These are phyloP conservation scores for Ascochyta pisi DNA, from an alignment of 2,329 filamentous ascomycete genomes.

Conservation along the genomic window DNA sequence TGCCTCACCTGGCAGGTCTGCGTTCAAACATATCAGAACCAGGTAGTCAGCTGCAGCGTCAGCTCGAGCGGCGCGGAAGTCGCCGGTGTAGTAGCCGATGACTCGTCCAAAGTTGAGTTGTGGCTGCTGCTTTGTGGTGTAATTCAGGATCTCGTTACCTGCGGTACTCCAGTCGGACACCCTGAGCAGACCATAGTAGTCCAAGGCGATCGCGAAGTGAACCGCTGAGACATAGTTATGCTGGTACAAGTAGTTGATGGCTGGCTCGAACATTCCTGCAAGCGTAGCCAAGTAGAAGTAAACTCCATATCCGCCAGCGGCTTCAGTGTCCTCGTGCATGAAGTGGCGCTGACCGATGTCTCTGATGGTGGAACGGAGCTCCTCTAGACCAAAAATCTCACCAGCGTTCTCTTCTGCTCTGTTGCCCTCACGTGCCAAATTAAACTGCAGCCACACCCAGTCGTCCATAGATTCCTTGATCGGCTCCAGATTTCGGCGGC, in stretches of 20 bases:
- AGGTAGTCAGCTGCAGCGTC: conserved; percentile 94
- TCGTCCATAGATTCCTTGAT: conserved; percentile 68
- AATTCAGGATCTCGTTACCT: conserved; percentile 68
- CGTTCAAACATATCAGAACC: conserved; percentile 87
- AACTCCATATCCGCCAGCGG: conserved; percentile 80
- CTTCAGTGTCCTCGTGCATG: conserved; percentile 78
- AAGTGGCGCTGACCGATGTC: conserved; percentile 95
- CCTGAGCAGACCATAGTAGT: conserved; percentile 71
- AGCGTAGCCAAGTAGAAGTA: conserved; percentile 93
- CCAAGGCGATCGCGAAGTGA: conserved; percentile 89
- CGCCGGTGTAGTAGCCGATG: conserved; percentile 92
- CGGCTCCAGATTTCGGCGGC: conserved; percentile 62
- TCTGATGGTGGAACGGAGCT: conserved; percentile 78
- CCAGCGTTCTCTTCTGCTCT: conserved; percentile 67
- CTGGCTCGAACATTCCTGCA: conserved; percentile 92
- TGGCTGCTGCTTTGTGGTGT: conserved; percentile 72
- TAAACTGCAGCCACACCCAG: conserved; percentile 72
- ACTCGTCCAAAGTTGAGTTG: conserved; percentile 95
- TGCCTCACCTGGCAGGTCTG: conserved; percentile 75
- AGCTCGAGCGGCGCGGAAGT: conserved; percentile 90
- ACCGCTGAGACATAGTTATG: conserved; percentile 93
- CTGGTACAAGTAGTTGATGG: conserved; percentile 86
- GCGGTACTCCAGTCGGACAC: conserved; percentile 79
- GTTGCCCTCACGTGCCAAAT: conserved; percentile 66
- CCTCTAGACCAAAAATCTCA: conserved; percentile 67